Conservation (phyloP, 1,284 basidiomycete species). For the Cryptococcus wingfieldii region DNA sequence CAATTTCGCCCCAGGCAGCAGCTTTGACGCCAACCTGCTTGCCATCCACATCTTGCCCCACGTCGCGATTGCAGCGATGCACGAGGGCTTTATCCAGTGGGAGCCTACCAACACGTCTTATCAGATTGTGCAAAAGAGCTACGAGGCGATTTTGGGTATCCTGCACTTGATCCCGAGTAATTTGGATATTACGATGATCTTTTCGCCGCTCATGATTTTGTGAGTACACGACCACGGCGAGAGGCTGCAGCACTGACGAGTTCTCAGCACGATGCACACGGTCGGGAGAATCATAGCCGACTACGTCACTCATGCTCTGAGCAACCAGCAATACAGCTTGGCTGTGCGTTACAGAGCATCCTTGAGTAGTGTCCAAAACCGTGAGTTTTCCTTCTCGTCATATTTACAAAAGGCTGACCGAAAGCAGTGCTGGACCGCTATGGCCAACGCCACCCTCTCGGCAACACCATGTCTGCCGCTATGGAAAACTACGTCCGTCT, state of each 20-base stretch:
- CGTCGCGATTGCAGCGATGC: slow-evolving; percentile 26
- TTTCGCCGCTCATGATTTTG: slow-evolving; percentile 34
- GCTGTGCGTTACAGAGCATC: slow-evolving; percentile 33
- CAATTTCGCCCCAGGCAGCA: slow-evolving; percentile 1
- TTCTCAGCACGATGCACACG: slow-evolving; percentile 29
- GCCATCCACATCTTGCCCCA: slow-evolving; percentile 39
- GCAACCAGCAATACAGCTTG: slow-evolving; percentile 17
- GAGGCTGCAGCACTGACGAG: slow-evolving; percentile 1
- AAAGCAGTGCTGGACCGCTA: slow-evolving; percentile 19
- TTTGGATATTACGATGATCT: slow-evolving; percentile 32
- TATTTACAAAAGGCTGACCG: background rate
- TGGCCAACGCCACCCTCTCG: slow-evolving; percentile 18
- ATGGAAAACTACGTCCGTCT: slow-evolving; percentile 12
- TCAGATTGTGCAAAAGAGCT: slow-evolving; percentile 22
- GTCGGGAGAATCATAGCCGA: slow-evolving; percentile 30
- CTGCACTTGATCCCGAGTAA: slow-evolving; percentile 41
- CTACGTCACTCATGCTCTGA: slow-evolving; percentile 24
- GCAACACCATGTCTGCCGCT: slow-evolving; percentile 15
- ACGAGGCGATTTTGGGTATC: slow-evolving; percentile 31
- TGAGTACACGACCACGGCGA: slow-evolving; percentile 13
- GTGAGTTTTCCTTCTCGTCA: slow-evolving; percentile 8
- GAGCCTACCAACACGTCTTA: slow-evolving; percentile 13
- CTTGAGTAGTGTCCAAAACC: slow-evolving; percentile 20
- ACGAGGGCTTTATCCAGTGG: slow-evolving; percentile 39
- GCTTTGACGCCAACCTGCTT: slow-evolving; percentile 32